These are phyloP conservation scores for Allium cepa DNA, from an alignment of 106 monocot genomes.

Conservation along the genomic window DNA sequence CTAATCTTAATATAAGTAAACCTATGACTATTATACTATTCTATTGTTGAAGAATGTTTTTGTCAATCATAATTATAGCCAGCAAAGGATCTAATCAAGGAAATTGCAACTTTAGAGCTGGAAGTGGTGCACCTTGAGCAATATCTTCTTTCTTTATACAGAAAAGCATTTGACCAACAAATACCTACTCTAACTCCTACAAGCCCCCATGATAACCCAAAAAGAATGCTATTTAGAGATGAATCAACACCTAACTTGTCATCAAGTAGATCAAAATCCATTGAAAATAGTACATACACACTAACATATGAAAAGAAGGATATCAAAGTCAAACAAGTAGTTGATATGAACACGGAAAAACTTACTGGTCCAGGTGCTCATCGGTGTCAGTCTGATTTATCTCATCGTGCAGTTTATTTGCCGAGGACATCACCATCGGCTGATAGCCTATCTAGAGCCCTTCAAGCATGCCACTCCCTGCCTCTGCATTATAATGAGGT, in stretches of 20 bases:
- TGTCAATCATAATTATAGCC: conserved; percentile 16
- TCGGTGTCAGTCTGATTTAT: conserved; percentile 63
- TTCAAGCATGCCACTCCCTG: conserved; percentile 68
- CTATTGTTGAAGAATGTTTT: no score
- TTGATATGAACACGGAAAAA: conserved; percentile 24
- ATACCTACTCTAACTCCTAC: conserved; percentile 23
- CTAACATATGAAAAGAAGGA: conserved; percentile 16
- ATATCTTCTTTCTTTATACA: conserved; percentile 56
- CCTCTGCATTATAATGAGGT: conserved; percentile 70
- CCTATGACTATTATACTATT: not conserved
- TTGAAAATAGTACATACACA: conserved; percentile 7
- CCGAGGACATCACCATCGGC: conserved; percentile 46
- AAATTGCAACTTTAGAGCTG: conserved; percentile 57
- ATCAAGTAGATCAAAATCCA: conserved; percentile 14
- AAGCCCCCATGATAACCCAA: conserved; percentile 1
- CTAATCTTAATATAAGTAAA: no score
- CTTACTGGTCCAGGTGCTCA: conserved; percentile 21
- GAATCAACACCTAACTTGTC: conserved; percentile 4
- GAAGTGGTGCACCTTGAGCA: conserved; percentile 63
- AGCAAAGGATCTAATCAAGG: conserved; percentile 48
- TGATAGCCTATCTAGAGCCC: conserved; percentile 45
- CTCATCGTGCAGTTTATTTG: conserved; percentile 53
- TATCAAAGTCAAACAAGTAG: conserved; percentile 8
- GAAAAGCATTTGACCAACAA: conserved; percentile 67
- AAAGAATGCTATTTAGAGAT: conserved; percentile 19